Percentiles rank a stretch among this genome's conserved stretches.
phyloP scores from a whole-genome alignment of 2,329 filamentous ascomycete genomes.

The Cadophora sp. region DNA sequence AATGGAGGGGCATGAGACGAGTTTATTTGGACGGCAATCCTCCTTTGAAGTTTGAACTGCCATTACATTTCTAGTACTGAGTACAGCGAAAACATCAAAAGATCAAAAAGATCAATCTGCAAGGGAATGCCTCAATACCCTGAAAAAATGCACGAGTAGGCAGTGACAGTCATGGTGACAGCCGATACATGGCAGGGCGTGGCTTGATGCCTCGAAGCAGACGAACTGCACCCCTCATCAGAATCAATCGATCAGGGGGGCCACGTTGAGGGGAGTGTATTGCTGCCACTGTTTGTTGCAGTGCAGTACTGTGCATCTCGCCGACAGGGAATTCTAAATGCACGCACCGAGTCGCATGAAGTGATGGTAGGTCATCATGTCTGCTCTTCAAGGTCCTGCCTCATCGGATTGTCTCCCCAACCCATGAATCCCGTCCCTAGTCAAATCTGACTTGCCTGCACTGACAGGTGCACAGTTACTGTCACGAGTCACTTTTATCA shows the following conservation, averaged over 20 bases:
- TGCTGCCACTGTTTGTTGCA: not conserved
- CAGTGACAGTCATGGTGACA: not conserved
- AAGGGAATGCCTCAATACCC: slow-evolving; percentile 24
- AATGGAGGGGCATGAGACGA: not conserved
- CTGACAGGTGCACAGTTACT: not conserved
- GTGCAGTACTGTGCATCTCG: slow-evolving; percentile 18
- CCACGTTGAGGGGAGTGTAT: not conserved
- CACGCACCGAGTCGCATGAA: slow-evolving; percentile 22
- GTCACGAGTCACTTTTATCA: not conserved
- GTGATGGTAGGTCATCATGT: not conserved
- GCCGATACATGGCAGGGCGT: not conserved
- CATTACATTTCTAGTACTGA: not conserved
- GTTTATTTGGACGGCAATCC: slow-evolving; percentile 17
- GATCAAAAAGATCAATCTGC: not conserved
- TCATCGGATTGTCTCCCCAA: slow-evolving; percentile 1
- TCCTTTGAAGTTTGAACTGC: slow-evolving; percentile 30
- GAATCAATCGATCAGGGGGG: slow-evolving; percentile 7
- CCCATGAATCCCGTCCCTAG: not conserved
- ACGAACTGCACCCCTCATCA: slow-evolving; percentile 16
- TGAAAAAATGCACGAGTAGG: slow-evolving; percentile 24
- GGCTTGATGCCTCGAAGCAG: slow-evolving; percentile 17
- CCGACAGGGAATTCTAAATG: slow-evolving; percentile 10
- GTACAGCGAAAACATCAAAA: not conserved
- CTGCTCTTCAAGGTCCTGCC: not conserved
- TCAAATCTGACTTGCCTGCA: not conserved